Conservation (phyloP, 108 stramenopile genomes). For the Skeletonema grethae region DNA sequence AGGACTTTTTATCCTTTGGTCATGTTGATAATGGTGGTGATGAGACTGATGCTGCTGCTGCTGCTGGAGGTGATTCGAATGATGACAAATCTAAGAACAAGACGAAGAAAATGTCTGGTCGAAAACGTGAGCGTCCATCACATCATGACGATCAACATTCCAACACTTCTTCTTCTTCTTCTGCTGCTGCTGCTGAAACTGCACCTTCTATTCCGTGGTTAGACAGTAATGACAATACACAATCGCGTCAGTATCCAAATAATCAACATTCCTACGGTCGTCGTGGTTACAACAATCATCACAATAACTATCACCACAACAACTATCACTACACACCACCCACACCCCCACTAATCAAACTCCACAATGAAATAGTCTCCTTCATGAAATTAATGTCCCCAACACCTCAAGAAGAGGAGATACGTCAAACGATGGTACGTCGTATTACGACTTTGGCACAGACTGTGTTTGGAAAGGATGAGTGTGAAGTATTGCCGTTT, state of each 20-base stretch:
- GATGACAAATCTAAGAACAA: background rate
- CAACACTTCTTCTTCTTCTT: no score
- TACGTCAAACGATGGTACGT: conserved; percentile 57
- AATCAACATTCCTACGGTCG: conserved; percentile 3
- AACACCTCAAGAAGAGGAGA: conserved; percentile 61
- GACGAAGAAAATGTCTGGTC: background rate
- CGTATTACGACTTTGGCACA: conserved; percentile 55
- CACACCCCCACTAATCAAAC: conserved; percentile 60
- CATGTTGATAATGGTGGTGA: conserved; percentile 27
- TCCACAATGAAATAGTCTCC: conserved; percentile 97
- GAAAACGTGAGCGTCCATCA: conserved; percentile 7
- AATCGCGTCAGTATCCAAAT: background rate
- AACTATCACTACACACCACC: conserved; percentile 18
- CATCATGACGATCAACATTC: background rate
- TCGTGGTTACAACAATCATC: conserved; percentile 20
- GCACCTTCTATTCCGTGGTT: conserved; percentile 13
- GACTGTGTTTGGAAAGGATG: conserved; percentile 37
- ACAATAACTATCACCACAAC: conserved; percentile 27
- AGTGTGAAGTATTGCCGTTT: conserved; percentile 78
- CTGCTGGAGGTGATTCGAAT: background rate
- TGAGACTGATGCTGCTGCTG: background rate
- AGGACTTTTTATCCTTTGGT: conserved; percentile 37
- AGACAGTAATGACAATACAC: background rate
- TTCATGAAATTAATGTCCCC: conserved; percentile 91
- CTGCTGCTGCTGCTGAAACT: no score